These are phyloP conservation scores for Sideroxylon spinosum DNA, from an alignment of 179 eudicot species.

Conservation along the genomic window DNA sequence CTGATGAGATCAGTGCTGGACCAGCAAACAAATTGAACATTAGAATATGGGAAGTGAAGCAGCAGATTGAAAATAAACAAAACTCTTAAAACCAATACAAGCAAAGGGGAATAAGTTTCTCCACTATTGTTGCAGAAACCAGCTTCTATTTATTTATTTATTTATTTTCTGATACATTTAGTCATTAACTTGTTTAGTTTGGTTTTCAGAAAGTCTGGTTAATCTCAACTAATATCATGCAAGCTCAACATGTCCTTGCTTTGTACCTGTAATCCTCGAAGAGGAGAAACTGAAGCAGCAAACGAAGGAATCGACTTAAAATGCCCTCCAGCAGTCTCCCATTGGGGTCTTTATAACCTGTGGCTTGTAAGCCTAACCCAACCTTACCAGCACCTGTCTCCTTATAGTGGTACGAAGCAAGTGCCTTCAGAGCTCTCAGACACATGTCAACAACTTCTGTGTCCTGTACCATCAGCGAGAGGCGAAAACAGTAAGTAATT, in stretches of 20 bases:
- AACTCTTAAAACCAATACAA: background rate
- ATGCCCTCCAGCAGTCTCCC: conserved; percentile 81
- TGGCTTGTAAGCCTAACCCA: conserved; percentile 78
- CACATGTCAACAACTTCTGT: conserved; percentile 76
- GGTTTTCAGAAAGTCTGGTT: background rate
- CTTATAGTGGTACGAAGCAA: conserved; percentile 84
- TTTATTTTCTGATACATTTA: too few species aligned
- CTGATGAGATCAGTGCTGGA: conserved; percentile 76
- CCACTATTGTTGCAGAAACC: background rate
- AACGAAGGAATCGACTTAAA: conserved; percentile 66
- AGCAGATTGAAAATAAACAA: background rate
- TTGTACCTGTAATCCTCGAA: conserved; percentile 91
- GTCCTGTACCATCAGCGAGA: conserved; percentile 48
- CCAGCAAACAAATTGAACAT: conserved; percentile 16
- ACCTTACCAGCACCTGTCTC: conserved; percentile 62
- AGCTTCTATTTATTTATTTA: background rate
- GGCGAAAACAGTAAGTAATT: conserved; percentile 1
- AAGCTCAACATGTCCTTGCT: background rate
- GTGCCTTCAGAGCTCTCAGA: conserved; percentile 75
- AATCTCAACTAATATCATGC: background rate
- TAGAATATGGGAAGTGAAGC: background rate
- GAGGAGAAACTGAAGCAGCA: conserved; percentile 72
- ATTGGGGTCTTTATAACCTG: conserved; percentile 46
- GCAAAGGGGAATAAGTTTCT: background rate
- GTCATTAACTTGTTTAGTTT: background rate